Conservation (phyloP, 2,329 filamentous ascomycete genomes). For the Nemania sp. region DNA sequence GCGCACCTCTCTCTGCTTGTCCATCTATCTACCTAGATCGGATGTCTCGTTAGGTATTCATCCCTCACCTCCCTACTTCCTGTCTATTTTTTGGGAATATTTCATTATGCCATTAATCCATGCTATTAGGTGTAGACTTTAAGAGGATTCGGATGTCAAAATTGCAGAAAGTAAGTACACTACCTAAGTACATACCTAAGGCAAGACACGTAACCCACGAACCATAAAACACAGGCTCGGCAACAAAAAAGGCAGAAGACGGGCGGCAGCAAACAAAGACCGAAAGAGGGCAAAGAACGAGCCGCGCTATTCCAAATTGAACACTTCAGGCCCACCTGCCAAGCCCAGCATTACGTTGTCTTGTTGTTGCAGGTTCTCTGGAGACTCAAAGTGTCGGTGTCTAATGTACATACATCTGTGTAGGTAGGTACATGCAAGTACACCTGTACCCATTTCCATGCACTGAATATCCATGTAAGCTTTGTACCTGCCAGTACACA, state of each 20-base stretch:
- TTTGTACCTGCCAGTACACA: too few species aligned
- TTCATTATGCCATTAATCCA: too few species aligned
- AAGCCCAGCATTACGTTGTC: constrained; percentile 28
- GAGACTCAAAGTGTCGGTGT: background rate
- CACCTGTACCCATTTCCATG: too few species aligned
- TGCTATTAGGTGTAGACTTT: too few species aligned
- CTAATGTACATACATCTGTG: too few species aligned
- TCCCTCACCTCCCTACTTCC: background rate
- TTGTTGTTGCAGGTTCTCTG: constrained; percentile 7
- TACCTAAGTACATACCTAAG: too few species aligned
- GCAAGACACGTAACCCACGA: constrained; percentile 1
- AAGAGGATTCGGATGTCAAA: background rate
- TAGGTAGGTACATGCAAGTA: too few species aligned
- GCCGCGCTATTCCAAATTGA: constrained; percentile 26
- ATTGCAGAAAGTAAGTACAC: too few species aligned
- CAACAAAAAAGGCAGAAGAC: background rate
- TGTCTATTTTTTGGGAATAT: too few species aligned
- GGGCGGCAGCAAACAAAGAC: background rate
- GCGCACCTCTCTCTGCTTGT: constrained; percentile 13
- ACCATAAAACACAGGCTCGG: background rate
- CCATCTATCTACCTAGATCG: too few species aligned
- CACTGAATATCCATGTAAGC: too few species aligned
- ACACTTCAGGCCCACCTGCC: constrained; percentile 14
- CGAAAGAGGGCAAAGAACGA: background rate
- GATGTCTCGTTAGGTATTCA: background rate